These are phyloP conservation scores for Blepharisma japonicum DNA, from an alignment of 73 alveolate species.

Conservation along the genomic window DNA sequence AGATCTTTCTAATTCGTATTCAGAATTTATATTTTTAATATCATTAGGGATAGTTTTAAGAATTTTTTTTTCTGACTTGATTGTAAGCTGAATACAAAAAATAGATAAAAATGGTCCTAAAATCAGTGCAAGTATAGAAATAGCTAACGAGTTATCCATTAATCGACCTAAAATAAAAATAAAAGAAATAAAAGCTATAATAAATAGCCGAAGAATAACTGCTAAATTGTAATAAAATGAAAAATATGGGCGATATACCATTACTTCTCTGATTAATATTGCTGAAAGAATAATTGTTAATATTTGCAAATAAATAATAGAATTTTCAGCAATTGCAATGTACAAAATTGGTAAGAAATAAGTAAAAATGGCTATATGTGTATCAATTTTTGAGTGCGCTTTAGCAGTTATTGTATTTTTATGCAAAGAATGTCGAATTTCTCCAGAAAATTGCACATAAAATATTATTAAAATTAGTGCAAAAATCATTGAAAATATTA, in stretches of 20 bases:
- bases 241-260: neutral
- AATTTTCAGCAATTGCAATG: neutral
- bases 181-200: neutral
- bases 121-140: neutral
- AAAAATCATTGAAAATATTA: too few relatives aligned
- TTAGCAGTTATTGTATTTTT: neutral
- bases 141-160: neutral
- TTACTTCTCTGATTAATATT: neutral
- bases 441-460: neutral
- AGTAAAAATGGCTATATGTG: neutral
- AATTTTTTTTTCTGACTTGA: neutral
- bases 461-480: too few relatives aligned
- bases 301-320: neutral
- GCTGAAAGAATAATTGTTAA: neutral
- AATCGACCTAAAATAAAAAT: neutral
- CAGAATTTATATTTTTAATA: too few relatives aligned
- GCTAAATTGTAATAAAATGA: neutral
- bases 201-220: neutral
- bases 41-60: neutral
- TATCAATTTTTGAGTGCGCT: constrained; percentile 2
- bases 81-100: neutral
- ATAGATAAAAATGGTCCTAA: neutral
- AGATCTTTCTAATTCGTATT: neutral
- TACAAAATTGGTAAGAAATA: neutral
- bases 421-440: constrained; percentile 5